Percentiles rank a stretch among this genome's conserved stretches.
Evolutionary conservation across 2,329 filamentous ascomycete species (phyloP).

Genomic region (Ophiostoma quercus): DNA sequence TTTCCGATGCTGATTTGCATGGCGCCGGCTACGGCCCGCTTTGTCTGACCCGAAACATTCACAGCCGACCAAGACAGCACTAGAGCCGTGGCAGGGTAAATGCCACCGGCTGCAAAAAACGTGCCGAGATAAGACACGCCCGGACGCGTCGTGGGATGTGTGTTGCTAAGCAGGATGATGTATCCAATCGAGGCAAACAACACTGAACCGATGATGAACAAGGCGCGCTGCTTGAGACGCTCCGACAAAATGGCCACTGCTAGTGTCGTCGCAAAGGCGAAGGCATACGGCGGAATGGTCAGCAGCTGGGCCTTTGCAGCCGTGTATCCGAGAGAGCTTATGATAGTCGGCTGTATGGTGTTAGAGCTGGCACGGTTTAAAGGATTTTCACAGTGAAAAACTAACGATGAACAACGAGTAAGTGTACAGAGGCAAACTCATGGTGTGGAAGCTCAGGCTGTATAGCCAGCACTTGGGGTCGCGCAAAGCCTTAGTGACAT

Average conservation of each 20-base stretch:
- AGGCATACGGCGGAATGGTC: not conserved
- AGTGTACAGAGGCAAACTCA: not conserved
- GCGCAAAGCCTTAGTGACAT: not conserved
- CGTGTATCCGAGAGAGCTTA: not conserved
- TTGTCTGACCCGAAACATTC: not conserved
- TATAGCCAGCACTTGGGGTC: not conserved
- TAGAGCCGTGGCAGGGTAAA: not conserved
- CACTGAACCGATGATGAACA: not conserved
- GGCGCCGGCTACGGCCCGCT: not conserved
- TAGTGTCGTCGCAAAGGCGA: not conserved
- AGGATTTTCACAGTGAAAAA: no score
- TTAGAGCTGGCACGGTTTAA: not conserved
- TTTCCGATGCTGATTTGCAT: constrained; percentile 4
- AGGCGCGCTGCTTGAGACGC: constrained; percentile 1
- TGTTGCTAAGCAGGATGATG: not conserved
- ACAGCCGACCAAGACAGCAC: not conserved
- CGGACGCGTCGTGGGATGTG: not conserved
- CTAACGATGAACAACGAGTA: not conserved
- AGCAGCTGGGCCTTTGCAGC: not conserved
- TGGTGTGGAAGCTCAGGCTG: not conserved
- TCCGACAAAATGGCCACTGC: not conserved
- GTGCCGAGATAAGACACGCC: constrained; percentile 4
- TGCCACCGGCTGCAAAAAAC: not conserved
- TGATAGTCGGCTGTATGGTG: not conserved
- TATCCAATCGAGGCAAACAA: not conserved